phyloP scores from a whole-genome alignment of 1,284 basidiomycete species.

The Trichosporon faecale region DNA sequence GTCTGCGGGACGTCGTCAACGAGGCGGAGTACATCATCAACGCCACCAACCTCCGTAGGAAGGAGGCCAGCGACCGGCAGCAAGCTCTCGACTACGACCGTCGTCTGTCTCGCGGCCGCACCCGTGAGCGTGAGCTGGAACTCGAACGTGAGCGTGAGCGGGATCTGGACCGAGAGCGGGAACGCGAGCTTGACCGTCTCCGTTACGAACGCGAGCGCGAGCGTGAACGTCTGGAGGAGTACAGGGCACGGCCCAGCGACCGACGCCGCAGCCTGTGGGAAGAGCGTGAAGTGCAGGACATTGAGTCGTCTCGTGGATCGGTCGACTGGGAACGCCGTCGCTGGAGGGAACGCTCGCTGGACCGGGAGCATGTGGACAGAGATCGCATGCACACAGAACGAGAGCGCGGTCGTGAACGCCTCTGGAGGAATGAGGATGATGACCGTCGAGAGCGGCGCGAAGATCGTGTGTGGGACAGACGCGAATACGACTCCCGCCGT shows the following conservation, averaged over 20 bases:
- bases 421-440: background rate
- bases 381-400: background rate
- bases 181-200: background rate
- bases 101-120: background rate
- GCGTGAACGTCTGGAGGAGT: background rate
- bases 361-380: background rate
- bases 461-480: slow-evolving; percentile 6
- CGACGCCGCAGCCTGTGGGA: background rate
- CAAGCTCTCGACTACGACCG: slow-evolving; percentile 1
- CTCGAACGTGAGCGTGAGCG: background rate
- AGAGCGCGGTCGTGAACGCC: background rate
- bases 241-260: background rate
- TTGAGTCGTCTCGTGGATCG: background rate
- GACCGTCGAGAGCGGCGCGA: slow-evolving; percentile 2
- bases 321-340: slow-evolving; percentile 8
- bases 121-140: background rate
- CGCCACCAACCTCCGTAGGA: background rate
- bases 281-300: background rate
- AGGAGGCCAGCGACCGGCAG: slow-evolving; percentile 8
- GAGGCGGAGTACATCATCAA: slow-evolving; percentile 5
- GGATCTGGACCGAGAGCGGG: background rate
- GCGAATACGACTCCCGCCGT: background rate
- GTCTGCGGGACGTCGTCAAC: background rate
- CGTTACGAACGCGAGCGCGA: background rate
- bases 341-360: background rate